Percentiles rank a stretch among this genome's conserved stretches.
Conservation (phyloP, 2,329 filamentous ascomycete species). For the Penicillium sp. region DNA sequence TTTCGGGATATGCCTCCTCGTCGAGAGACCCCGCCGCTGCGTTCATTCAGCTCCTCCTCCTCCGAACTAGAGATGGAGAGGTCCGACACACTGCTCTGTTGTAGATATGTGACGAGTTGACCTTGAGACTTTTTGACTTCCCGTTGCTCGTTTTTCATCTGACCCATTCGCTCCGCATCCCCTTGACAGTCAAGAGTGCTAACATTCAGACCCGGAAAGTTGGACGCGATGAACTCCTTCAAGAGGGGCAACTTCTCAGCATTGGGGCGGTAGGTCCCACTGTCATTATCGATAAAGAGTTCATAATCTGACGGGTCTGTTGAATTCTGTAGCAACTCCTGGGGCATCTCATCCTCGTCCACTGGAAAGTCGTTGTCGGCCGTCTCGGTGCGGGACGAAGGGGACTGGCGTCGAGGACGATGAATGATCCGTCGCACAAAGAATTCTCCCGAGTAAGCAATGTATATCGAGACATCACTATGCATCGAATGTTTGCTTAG, state of each 20-base stretch:
- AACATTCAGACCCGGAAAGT: slow-evolving; percentile 76
- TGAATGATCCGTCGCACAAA: slow-evolving; percentile 72
- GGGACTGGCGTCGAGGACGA: slow-evolving; percentile 35
- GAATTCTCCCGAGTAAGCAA: slow-evolving; percentile 91
- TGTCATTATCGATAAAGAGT: slow-evolving; percentile 92
- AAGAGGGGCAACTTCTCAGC: slow-evolving; percentile 71
- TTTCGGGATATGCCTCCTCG: slow-evolving; percentile 30
- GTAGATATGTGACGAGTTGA: slow-evolving; percentile 54
- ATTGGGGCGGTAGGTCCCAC: slow-evolving; percentile 88
- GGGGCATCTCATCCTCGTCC: slow-evolving; percentile 26
- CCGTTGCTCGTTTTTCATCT: slow-evolving; percentile 74
- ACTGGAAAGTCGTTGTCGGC: slow-evolving; percentile 33
- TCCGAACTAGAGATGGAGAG: slow-evolving; percentile 57
- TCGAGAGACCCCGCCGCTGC: slow-evolving; percentile 25
- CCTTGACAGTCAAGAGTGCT: slow-evolving; percentile 69
- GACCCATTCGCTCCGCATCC: slow-evolving; percentile 69
- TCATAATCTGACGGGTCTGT: slow-evolving; percentile 67
- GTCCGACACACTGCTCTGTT: slow-evolving; percentile 48
- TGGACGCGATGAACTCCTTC: slow-evolving; percentile 66
- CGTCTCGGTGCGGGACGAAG: slow-evolving; percentile 6
- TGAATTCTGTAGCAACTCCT: slow-evolving; percentile 47
- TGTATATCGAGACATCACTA: slow-evolving; percentile 85
- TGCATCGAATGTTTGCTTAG: slow-evolving; percentile 97
- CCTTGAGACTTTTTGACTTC: slow-evolving; percentile 68
- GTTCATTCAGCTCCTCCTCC: slow-evolving; percentile 56